These are phyloP conservation scores for Stachybotrys echinatus DNA, from an alignment of 2,329 filamentous ascomycete species.

Conservation along the genomic window DNA sequence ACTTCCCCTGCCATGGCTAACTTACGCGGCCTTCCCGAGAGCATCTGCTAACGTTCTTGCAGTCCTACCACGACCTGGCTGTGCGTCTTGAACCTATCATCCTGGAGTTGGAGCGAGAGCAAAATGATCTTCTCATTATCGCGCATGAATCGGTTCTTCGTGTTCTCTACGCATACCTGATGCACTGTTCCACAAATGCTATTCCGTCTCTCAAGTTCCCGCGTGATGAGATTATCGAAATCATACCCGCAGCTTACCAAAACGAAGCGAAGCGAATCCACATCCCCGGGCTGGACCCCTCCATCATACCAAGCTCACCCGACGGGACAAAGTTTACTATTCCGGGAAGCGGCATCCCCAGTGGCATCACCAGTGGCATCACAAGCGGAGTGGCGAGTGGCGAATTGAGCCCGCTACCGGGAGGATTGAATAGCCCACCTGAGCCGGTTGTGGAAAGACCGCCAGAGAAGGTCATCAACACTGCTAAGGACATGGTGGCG, in stretches of 20 bases:
- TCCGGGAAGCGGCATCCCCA: conserved; percentile 30
- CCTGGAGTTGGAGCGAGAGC: conserved; percentile 90
- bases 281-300: conserved; percentile 63
- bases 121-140: conserved; percentile 96
- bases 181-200: conserved; percentile 94
- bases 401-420: conserved; percentile 42
- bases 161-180: conserved; percentile 93
- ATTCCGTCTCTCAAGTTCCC: conserved; percentile 93
- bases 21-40: background rate
- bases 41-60: conserved; percentile 5
- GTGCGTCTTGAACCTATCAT: conserved; percentile 97
- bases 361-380: conserved; percentile 20
- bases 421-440: conserved; percentile 38
- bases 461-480: conserved; percentile 45
- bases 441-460: conserved; percentile 35
- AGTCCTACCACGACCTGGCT: conserved; percentile 98
- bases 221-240: conserved; percentile 96
- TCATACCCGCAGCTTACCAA: conserved; percentile 95
- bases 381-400: conserved; percentile 17
- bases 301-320: conserved; percentile 70
- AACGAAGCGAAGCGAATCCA: conserved; percentile 90
- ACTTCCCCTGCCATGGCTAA: too few relatives aligned
- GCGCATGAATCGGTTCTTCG: conserved; percentile 97
- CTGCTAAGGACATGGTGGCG: conserved; percentile 42
- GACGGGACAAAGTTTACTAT: conserved; percentile 78